phyloP scores from a whole-genome alignment of 2,329 filamentous ascomycete species.

The Metarhizium anisopliae region DNA sequence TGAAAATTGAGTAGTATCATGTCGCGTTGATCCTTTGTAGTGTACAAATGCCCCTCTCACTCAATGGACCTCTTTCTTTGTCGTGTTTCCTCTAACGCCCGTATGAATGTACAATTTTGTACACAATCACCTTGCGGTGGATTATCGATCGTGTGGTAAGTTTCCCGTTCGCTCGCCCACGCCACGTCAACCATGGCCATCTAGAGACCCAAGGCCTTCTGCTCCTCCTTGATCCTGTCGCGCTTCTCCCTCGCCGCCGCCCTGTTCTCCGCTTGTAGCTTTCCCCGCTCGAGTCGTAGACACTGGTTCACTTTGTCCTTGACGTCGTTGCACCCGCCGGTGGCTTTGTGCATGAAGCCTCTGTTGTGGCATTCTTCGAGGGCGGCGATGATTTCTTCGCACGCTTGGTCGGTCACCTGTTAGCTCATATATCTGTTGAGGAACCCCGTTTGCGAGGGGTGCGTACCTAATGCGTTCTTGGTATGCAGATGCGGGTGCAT shows the following conservation, averaged over 20 bases:
- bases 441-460: background rate
- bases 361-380: constrained; percentile 92
- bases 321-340: constrained; percentile 81
- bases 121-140: background rate
- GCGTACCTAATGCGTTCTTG: constrained; percentile 75
- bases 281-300: constrained; percentile 68
- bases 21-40: background rate
- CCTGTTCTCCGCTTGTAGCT: constrained; percentile 68
- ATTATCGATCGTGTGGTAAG: background rate
- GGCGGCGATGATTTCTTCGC: constrained; percentile 85
- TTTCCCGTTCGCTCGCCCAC: background rate
- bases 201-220: constrained; percentile 45
- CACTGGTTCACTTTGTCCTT: constrained; percentile 82
- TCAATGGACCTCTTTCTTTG: background rate
- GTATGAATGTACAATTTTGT: background rate
- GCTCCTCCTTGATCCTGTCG: constrained; percentile 60
- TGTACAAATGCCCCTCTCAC: background rate
- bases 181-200: background rate
- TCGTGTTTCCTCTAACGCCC: background rate
- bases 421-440: background rate
- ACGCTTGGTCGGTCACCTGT: constrained; percentile 50
- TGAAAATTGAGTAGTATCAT: background rate
- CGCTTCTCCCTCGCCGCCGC: constrained; percentile 59
- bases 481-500: constrained; percentile 99
- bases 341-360: constrained; percentile 85